Evolutionary conservation across 257 asterid species (phyloP).

Genomic region (Buddleja alternifolia): DNA sequence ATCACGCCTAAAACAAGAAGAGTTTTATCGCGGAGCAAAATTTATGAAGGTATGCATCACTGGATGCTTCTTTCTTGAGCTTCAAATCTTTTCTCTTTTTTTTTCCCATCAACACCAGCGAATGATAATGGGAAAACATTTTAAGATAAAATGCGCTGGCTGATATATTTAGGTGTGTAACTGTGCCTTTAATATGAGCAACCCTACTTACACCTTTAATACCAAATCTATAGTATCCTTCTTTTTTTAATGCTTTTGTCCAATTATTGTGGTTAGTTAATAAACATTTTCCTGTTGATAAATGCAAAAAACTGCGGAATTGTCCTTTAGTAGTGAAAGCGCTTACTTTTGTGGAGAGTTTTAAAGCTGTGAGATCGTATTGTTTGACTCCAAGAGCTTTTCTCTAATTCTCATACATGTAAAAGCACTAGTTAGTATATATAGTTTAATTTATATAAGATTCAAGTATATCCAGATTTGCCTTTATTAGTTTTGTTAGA

Average conservation of each 20-base stretch:
- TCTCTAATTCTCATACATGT: not conserved
- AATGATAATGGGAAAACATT: not conserved
- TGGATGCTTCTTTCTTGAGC: not conserved
- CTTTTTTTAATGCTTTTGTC: not conserved
- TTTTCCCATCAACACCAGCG: not conserved
- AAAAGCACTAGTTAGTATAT: not conserved
- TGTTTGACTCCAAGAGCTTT: not conserved
- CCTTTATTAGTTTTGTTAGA: too few relatives aligned
- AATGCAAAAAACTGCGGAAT: too few relatives aligned
- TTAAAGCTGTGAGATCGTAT: not conserved
- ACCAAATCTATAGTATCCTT: not conserved
- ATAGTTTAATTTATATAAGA: not conserved
- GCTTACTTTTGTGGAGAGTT: not conserved
- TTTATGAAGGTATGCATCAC: constrained; percentile 74
- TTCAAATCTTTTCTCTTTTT: not conserved
- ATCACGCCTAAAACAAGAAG: constrained; percentile 89
- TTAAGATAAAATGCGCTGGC: not conserved
- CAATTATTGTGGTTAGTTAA: too few relatives aligned
- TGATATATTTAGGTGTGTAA: constrained; percentile 2
- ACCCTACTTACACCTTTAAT: not conserved
- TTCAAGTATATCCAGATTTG: too few relatives aligned
- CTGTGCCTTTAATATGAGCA: not conserved
- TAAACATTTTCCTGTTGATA: too few relatives aligned
- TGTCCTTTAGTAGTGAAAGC: too few relatives aligned
- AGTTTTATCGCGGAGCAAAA: constrained; percentile 74